These are phyloP conservation scores for Botrytis paeoniae DNA, from an alignment of 2,329 filamentous ascomycete species.

Conservation along the genomic window DNA sequence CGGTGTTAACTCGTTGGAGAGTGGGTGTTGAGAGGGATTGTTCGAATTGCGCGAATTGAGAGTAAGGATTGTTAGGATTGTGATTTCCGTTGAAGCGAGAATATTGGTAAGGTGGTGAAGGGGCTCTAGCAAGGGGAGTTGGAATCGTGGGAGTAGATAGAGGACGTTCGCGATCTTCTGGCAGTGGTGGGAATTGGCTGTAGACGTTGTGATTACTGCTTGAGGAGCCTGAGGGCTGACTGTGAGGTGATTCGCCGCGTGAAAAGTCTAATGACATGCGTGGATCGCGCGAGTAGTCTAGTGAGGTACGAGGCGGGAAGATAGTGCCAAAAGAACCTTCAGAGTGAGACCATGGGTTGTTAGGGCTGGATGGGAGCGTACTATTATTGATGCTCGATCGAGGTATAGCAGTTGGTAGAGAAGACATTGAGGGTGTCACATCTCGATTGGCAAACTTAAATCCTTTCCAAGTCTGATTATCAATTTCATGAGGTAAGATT, in stretches of 20 bases:
- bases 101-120: background rate
- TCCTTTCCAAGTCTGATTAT: conserved; percentile 6
- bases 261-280: background rate
- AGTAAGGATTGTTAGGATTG: conserved; percentile 16
- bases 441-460: conserved; percentile 8
- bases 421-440: conserved; percentile 18
- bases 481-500: conserved; percentile 3
- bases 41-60: conserved; percentile 18
- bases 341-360: conserved; percentile 11
- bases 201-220: background rate
- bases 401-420: conserved; percentile 17
- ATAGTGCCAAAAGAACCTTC: conserved; percentile 12
- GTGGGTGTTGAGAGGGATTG: conserved; percentile 16
- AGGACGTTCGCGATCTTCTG: conserved; percentile 11
- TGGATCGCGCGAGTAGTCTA: background rate
- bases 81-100: background rate
- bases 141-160: conserved; percentile 14
- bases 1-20: conserved; percentile 12
- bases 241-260: background rate
- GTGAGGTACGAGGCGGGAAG: background rate
- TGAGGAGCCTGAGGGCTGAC: background rate
- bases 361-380: conserved; percentile 8
- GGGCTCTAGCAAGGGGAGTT: background rate
- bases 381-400: conserved; percentile 17
- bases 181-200: conserved; percentile 6